These are phyloP conservation scores for Paramyrothecium roridum DNA, from an alignment of 2,329 filamentous ascomycete species.

Conservation along the genomic window DNA sequence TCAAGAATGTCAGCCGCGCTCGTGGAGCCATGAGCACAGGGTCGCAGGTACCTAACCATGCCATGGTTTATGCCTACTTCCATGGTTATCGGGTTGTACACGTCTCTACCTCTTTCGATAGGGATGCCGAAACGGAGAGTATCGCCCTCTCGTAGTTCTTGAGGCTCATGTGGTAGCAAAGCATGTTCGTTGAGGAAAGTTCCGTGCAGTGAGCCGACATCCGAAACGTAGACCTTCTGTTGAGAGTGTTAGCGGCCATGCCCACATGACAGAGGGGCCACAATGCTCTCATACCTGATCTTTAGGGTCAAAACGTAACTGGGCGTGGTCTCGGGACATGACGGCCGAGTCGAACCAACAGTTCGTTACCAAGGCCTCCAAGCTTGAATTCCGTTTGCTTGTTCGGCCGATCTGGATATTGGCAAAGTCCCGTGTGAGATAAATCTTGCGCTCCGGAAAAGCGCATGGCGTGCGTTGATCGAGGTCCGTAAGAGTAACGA, in stretches of 20 bases:
- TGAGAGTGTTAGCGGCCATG: slow-evolving; percentile 11
- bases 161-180: slow-evolving; percentile 12
- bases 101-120: slow-evolving; percentile 28
- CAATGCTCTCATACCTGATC: slow-evolving; percentile 32
- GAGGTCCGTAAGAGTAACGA: slow-evolving; percentile 24
- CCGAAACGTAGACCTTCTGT: slow-evolving; percentile 42
- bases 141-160: slow-evolving; percentile 23
- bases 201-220: slow-evolving; percentile 50
- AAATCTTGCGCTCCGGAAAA: slow-evolving; percentile 22
- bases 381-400: slow-evolving; percentile 33
- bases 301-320: slow-evolving; percentile 41
- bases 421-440: slow-evolving; percentile 25
- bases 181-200: slow-evolving; percentile 39
- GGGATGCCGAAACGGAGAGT: slow-evolving; percentile 30
- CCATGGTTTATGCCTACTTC: slow-evolving; percentile 27
- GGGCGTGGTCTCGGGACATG: slow-evolving; percentile 67
- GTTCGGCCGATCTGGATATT: slow-evolving; percentile 38
- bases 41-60: slow-evolving; percentile 13
- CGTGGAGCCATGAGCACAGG: neutral
- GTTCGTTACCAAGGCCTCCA: slow-evolving; percentile 45
- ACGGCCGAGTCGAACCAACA: slow-evolving; percentile 69
- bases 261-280: neutral
- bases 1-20: slow-evolving; percentile 10
- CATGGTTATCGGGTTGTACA: slow-evolving; percentile 35
- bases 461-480: slow-evolving; percentile 13